These are phyloP conservation scores for Acacia melanoxylon DNA, from an alignment of 306 rosid species.

Conservation along the genomic window DNA sequence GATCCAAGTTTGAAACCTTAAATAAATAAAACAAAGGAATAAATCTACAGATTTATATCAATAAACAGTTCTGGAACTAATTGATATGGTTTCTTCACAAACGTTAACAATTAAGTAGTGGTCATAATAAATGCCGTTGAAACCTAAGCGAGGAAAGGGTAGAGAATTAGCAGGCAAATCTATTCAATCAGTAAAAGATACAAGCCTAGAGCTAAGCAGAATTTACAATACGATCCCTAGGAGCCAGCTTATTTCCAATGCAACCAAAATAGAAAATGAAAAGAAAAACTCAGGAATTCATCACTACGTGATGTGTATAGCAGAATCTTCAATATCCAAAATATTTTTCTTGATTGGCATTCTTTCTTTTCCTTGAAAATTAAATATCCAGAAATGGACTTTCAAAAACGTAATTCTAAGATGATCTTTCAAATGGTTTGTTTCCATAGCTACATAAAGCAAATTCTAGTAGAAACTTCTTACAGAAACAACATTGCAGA, in stretches of 20 bases:
- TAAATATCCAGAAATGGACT: not conserved
- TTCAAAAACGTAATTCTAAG: not conserved
- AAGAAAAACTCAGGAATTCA: not conserved
- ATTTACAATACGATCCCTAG: not conserved
- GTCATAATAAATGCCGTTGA: not conserved
- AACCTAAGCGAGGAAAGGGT: not conserved
- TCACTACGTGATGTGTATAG: not conserved
- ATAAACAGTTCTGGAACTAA: not conserved
- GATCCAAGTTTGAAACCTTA: constrained; percentile 96
- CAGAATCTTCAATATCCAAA: not conserved
- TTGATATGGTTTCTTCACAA: not conserved
- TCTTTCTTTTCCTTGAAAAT: not conserved
- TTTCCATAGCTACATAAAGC: not conserved
- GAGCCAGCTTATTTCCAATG: not conserved
- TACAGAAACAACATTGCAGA: constrained; percentile 13
- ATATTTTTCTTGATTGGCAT: not conserved
- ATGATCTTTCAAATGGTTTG: not conserved
- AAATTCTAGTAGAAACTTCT: not conserved
- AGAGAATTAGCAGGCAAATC: not conserved
- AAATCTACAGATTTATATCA: not conserved
- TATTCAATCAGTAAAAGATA: not conserved
- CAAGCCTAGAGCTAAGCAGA: not conserved
- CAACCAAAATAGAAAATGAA: not conserved
- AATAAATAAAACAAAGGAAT: constrained; percentile 15
- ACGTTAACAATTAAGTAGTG: not conserved